Evolutionary conservation across 306 rosid species (phyloP), one percentile per base, ranked within the genome.

Genomic region (Prunus dulcis): DNA sequence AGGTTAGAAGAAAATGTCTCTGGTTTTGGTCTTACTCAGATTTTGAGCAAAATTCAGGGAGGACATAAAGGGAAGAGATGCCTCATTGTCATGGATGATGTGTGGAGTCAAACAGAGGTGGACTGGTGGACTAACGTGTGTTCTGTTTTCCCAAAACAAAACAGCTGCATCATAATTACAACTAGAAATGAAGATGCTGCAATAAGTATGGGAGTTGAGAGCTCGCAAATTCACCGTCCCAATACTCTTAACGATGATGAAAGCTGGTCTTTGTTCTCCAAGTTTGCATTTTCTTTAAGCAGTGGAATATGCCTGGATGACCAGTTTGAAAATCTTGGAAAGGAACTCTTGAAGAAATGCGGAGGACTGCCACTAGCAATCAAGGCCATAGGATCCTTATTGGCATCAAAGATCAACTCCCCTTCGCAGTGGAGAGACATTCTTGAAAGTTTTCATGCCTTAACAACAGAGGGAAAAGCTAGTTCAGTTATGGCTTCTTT

Each of bases 71-170:
- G n/a, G 9, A 30, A 61, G n/a, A 23, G 4, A 27, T 61, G 45
- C 51, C 71, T 78, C 20, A 41, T 78, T 47, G 81, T 78, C 1
- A 30, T 78, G 71, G 81, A 78, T 19, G 76, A 78, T 49, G 81
- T 78, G 52, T 78, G 81, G 81, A 34, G 32, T 20, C 10, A 4
- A 2, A 61, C 12, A 12, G 27, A 71, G 0, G 2, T 30, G 0
- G 45, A 12, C 5, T 78, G 76, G 81, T 78, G 71, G 81, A 3
- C 1, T 9, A 9, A 60, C 20, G n/a, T 78, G 52, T 32, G 57
- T 28, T 13, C 53, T 0, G 5, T 11, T 22, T 18, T 71, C 3
- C 3, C n/a, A 4, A 12, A 12, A 0, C 1, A 11, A 5, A 9
- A 30, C 13, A 78, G 17, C 61, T 57, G 70, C 62, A 49, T 77